phyloP scores from a whole-genome alignment of 352 stramenopile genomes.

The Phytophthora pisi region DNA sequence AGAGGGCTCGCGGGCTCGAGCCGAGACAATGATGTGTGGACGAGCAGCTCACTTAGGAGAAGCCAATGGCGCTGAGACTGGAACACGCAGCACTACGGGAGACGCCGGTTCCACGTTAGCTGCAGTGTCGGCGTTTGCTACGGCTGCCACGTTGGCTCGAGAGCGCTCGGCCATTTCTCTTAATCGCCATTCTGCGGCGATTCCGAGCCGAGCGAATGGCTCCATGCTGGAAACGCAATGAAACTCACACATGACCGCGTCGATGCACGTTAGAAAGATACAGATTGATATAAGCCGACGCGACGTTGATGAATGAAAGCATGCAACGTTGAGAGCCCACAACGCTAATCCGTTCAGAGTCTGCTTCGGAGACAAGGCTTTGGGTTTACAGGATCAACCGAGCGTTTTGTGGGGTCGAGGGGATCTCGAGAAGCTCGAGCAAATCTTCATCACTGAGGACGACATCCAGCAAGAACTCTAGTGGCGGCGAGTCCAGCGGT shows the following conservation, averaged over 20 bases:
- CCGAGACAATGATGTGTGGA: slow-evolving; percentile 29
- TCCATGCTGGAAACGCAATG: slow-evolving; percentile 14
- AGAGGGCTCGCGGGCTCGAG: slow-evolving; percentile 11
- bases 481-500: slow-evolving; percentile 2
- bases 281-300: not conserved
- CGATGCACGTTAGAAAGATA: not conserved
- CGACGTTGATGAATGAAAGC: not conserved
- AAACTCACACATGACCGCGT: not conserved
- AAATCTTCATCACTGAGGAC: slow-evolving; percentile 24
- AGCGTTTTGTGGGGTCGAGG: not conserved
- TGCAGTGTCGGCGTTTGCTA: slow-evolving; percentile 59
- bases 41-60: slow-evolving; percentile 1
- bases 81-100: not conserved
- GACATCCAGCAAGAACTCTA: slow-evolving; percentile 7
- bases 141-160: slow-evolving; percentile 51
- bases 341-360: no score
- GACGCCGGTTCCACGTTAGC: slow-evolving; percentile 42
- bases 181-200: slow-evolving; percentile 43
- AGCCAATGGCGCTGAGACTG: not conserved
- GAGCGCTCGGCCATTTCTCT: slow-evolving; percentile 64
- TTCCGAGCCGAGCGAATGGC: slow-evolving; percentile 31
- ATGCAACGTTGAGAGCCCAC: not conserved
- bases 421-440: slow-evolving; percentile 12
- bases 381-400: not conserved
- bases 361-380: no score